Percentiles rank a stretch among this genome's conserved stretches.
Evolutionary conservation across 2,329 filamentous ascomycete genomes (phyloP).

Genomic region (Botrytis paeoniae): DNA sequence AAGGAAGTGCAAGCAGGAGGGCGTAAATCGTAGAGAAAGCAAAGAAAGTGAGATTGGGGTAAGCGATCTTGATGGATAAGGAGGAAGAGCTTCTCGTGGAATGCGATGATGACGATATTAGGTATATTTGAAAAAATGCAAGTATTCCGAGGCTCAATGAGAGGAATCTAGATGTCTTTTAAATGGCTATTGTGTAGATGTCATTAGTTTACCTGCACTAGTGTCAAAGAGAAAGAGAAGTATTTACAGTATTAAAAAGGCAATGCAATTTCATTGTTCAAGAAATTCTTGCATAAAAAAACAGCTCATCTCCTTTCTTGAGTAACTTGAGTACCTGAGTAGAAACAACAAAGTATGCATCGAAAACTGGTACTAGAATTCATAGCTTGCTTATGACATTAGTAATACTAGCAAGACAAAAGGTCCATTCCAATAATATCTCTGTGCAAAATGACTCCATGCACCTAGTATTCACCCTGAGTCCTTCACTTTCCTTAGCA

Average conservation of each 20-base stretch:
- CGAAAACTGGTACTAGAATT: neutral
- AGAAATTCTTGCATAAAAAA: neutral
- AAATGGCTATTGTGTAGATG: rapidly evolving
- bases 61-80: too few relatives aligned
- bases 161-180: neutral
- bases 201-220: neutral
- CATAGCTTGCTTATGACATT: neutral
- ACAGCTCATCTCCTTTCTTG: neutral
- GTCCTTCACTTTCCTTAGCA: neutral
- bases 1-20: neutral
- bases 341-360: neutral
- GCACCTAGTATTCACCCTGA: neutral
- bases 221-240: neutral
- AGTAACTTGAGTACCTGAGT: neutral
- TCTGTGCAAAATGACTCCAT: neutral
- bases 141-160: neutral
- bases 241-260: neutral
- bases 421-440: neutral
- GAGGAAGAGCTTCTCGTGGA: neutral
- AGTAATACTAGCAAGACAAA: neutral
- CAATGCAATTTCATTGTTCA: neutral
- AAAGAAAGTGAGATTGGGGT: neutral
- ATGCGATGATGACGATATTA: too few relatives aligned
- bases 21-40: neutral
- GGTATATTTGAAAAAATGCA: rapidly evolving